These are phyloP conservation scores for Spergularia bocconei DNA, from an alignment of 148 eudicot species.

Conservation along the genomic window DNA sequence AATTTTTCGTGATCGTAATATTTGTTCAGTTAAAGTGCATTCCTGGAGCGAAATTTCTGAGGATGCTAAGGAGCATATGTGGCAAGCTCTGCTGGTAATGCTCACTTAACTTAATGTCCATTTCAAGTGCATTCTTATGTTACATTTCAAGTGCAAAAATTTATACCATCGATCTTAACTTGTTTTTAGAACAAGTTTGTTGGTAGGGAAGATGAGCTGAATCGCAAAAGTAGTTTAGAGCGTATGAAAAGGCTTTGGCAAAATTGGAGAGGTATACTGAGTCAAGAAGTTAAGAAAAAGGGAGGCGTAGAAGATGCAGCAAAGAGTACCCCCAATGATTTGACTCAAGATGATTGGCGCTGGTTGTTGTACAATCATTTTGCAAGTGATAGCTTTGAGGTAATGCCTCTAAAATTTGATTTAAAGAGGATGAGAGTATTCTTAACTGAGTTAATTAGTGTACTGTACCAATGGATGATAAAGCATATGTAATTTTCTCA, in stretches of 20 bases:
- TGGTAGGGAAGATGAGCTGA: not conserved
- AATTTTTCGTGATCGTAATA: constrained; percentile 6
- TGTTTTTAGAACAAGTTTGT: too few relatives aligned
- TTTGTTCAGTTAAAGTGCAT: constrained; percentile 3
- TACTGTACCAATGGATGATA: too few relatives aligned
- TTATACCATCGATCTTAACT: too few relatives aligned
- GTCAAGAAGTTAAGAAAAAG: not conserved
- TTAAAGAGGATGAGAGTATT: too few relatives aligned
- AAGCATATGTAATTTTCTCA: too few relatives aligned
- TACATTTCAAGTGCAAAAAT: too few relatives aligned
- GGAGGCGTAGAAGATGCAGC: not conserved
- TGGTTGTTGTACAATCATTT: not conserved
- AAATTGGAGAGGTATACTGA: not conserved
- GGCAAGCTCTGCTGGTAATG: not conserved
- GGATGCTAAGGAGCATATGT: constrained; percentile 1
- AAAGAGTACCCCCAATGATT: not conserved
- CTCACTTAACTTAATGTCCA: too few relatives aligned
- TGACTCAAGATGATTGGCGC: not conserved
- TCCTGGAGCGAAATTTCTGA: not conserved
- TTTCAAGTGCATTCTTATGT: too few relatives aligned
- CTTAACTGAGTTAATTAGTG: too few relatives aligned
- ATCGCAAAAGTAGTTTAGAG: not conserved
- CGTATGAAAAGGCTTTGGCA: not conserved
- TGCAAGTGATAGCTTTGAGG: not conserved
- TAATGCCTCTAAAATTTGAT: not conserved